These are phyloP conservation scores for Cornus florida DNA, from an alignment of 148 eudicot genomes.

Conservation along the genomic window DNA sequence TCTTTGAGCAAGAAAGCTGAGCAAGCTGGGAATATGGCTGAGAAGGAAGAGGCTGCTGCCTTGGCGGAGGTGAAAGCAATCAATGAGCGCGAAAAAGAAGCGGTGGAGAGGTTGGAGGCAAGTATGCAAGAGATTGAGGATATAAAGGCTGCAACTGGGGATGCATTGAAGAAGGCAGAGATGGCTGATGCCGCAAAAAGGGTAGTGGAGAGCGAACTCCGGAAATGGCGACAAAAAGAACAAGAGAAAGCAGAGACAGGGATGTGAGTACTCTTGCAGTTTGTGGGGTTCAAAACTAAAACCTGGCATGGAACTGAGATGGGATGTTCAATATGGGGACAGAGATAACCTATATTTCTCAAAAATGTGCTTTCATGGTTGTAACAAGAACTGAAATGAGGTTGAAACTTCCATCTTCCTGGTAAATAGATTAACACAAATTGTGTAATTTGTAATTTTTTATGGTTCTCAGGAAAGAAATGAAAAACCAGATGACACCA, in stretches of 20 bases:
- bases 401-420: too few relatives aligned
- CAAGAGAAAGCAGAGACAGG: constrained; percentile 10
- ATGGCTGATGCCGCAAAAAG: constrained; percentile 58
- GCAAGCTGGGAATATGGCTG: constrained; percentile 43
- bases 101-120: constrained; percentile 47
- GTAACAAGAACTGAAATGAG: too few relatives aligned
- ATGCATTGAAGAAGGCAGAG: constrained; percentile 69
- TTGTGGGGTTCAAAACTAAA: background rate
- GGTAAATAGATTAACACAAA: too few relatives aligned
- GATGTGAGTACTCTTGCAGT: background rate
- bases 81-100: constrained; percentile 48
- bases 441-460: too few relatives aligned
- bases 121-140: constrained; percentile 55
- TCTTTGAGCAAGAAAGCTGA: constrained; percentile 48
- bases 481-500: too few relatives aligned
- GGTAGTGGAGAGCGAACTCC: constrained; percentile 60
- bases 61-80: constrained; percentile 62
- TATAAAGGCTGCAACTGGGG: constrained; percentile 51
- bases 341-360: too few relatives aligned
- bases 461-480: too few relatives aligned
- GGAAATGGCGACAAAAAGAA: constrained; percentile 48
- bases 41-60: constrained; percentile 56
- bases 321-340: background rate
- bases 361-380: too few relatives aligned
- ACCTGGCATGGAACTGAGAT: background rate